A percentile compares a stretch with the other conserved stretches of the same genome.
These are phyloP conservation scores for Pseudotsuga menziesii DNA, from an alignment of 75 land plant genomes.

Conservation along the genomic window DNA sequence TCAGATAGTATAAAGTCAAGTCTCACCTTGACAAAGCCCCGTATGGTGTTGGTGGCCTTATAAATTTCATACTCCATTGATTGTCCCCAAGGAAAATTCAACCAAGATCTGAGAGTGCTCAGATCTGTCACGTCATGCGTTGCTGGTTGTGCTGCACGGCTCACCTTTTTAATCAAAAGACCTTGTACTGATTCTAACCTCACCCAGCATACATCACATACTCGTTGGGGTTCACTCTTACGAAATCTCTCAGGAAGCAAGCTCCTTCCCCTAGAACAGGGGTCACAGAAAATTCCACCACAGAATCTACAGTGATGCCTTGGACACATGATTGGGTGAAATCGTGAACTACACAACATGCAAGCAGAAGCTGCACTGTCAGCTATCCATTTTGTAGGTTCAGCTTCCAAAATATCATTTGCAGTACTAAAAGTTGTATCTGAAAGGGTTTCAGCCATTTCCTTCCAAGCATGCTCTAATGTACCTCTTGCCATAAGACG, in stretches of 20 bases:
- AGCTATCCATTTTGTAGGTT: conserved; percentile 91
- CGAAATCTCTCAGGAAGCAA: conserved; percentile 82
- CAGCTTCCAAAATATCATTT: conserved; percentile 69
- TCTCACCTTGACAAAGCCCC: conserved; percentile 60
- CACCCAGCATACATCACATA: conserved; percentile 95
- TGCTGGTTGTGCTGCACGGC: conserved; percentile 85
- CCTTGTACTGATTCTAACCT: conserved; percentile 82
- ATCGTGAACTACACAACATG: conserved; percentile 80
- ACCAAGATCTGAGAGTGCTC: conserved; percentile 90
- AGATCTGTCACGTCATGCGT: conserved; percentile 91
- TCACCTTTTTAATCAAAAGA: conserved; percentile 75
- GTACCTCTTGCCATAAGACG: conserved; percentile 31
- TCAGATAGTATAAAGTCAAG: neutral
- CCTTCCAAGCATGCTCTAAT: conserved; percentile 67
- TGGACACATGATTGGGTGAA: conserved; percentile 90
- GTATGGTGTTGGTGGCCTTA: conserved; percentile 91
- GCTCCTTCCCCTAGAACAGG: conserved; percentile 76
- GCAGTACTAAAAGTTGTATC: conserved; percentile 37
- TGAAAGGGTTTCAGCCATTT: conserved; percentile 62
- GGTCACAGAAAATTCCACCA: conserved; percentile 87
- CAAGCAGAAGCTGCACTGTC: conserved; percentile 86
- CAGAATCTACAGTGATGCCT: conserved; percentile 98
- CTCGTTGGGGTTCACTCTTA: conserved; percentile 68
- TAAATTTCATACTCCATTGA: conserved; percentile 96
- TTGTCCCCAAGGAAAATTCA: conserved; percentile 87